Percentiles rank a stretch among this genome's conserved stretches.
Evolutionary conservation across 306 rosid genomes (phyloP).

Genomic region (Gastrolobium bilobum): DNA sequence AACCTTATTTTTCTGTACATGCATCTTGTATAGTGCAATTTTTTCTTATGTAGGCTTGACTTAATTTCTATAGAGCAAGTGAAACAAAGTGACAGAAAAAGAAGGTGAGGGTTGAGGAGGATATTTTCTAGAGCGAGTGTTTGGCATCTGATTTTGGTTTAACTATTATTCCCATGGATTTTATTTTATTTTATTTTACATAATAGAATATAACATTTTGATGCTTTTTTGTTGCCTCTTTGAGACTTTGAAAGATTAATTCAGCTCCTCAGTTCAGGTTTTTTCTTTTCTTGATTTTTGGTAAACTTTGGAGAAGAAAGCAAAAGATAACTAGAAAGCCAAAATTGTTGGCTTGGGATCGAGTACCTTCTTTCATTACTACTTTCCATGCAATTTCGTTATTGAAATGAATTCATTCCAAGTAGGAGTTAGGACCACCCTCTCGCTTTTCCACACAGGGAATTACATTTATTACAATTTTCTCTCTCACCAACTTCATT

Average conservation of each 20-base stretch:
- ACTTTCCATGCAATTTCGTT: constrained; percentile 41
- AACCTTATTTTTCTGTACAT: constrained; percentile 46
- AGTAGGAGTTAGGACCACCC: constrained; percentile 57
- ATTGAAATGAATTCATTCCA: constrained; percentile 60
- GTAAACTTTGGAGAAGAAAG: not conserved
- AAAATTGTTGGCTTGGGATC: not conserved
- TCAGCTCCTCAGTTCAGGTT: not conserved
- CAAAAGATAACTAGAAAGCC: not conserved
- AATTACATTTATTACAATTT: constrained; percentile 24
- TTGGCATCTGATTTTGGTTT: constrained; percentile 38
- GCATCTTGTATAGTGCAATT: constrained; percentile 52
- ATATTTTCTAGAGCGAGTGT: constrained; percentile 2
- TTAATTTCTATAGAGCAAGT: constrained; percentile 15
- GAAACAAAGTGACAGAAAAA: not conserved
- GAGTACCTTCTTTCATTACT: no score
- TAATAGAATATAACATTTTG: not conserved
- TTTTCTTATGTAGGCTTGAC: constrained; percentile 56
- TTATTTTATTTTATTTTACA: not conserved
- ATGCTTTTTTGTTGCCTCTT: not conserved
- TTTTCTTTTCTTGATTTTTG: not conserved
- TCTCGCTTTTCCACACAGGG: not conserved
- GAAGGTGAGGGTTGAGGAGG: not conserved
- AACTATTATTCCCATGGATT: constrained; percentile 1
- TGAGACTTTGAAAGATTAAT: not conserved
- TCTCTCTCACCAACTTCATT: constrained; percentile 15